These are phyloP conservation scores for Alternaria ventricosa DNA, from an alignment of 2,329 filamentous ascomycete species.

Conservation along the genomic window DNA sequence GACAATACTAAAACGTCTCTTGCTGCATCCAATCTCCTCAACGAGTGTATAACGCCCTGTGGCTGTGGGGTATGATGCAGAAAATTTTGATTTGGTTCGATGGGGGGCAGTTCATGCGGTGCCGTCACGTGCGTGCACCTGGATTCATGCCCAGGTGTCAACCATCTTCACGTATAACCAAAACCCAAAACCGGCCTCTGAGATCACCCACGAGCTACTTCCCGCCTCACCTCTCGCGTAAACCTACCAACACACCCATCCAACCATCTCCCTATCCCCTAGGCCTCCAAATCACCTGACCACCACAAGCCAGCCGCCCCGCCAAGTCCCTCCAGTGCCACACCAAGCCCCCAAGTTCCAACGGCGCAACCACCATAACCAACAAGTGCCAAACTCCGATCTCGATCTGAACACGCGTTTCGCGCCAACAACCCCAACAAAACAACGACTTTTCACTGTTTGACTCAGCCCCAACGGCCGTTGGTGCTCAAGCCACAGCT, in stretches of 20 bases:
- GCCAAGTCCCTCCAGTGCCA: background rate
- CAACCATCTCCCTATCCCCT: background rate
- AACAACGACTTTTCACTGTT: background rate
- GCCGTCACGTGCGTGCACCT: background rate
- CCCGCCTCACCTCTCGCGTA: background rate
- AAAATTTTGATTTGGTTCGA: background rate
- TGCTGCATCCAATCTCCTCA: too few relatives aligned
- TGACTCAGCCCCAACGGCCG: background rate
- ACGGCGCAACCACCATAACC: background rate
- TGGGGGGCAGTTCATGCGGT: background rate
- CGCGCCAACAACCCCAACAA: background rate
- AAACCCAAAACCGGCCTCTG: background rate
- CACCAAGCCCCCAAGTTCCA: background rate
- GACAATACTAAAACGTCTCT: too few relatives aligned
- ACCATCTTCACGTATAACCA: background rate
- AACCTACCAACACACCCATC: background rate
- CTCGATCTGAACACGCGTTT: background rate
- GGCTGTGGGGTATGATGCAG: background rate
- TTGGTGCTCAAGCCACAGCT: background rate
- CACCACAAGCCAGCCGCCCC: background rate
- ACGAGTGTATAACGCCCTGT: too few relatives aligned
- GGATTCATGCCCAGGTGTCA: fast-evolving
- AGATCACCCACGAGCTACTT: background rate
- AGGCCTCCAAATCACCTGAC: background rate
- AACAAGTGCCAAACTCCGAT: background rate